Evolutionary conservation across 148 eudicot genomes (phyloP).

Genomic region (Heliosperma pusillum): DNA sequence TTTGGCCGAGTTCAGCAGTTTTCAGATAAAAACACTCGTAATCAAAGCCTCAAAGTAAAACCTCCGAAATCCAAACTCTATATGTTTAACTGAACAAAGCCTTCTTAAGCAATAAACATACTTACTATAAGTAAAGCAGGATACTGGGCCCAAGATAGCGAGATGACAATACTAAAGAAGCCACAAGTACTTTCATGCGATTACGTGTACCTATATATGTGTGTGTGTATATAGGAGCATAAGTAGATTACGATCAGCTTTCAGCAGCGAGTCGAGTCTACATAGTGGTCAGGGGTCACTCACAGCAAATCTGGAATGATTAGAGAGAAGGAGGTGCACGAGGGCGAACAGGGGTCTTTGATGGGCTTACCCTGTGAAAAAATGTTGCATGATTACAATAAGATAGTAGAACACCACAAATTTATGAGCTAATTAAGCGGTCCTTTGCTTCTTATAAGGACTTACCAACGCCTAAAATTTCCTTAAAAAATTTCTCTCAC

Average conservation of each 20-base stretch:
- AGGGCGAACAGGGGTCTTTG: conserved; percentile 49
- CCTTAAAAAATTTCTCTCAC: too few relatives aligned
- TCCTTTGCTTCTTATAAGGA: too few relatives aligned
- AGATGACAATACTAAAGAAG: conserved; percentile 28
- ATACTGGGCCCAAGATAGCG: conserved; percentile 40
- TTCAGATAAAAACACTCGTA: not conserved
- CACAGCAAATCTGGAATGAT: conserved; percentile 15
- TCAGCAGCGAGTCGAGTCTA: conserved; percentile 18
- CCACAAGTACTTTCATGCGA: conserved; percentile 48
- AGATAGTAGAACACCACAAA: not conserved
- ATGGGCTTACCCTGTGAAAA: conserved; percentile 40
- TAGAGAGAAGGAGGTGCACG: conserved; percentile 24
- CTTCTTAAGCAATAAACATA: conserved; percentile 7
- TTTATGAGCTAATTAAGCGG: too few relatives aligned
- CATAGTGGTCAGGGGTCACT: conserved; percentile 2
- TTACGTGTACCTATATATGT: conserved; percentile 28
- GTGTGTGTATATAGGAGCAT: conserved; percentile 15
- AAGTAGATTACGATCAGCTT: conserved; percentile 21
- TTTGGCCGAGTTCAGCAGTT: conserved; percentile 1
- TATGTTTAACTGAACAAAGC: conserved; percentile 8
- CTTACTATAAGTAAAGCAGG: conserved; percentile 33
- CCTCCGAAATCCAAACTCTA: conserved; percentile 23
- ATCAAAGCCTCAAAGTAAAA: conserved; percentile 17
- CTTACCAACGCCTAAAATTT: too few relatives aligned
- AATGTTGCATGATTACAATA: not conserved